phyloP scores from a whole-genome alignment of 768 basidiomycete species.

The Lactarius deliciosus region DNA sequence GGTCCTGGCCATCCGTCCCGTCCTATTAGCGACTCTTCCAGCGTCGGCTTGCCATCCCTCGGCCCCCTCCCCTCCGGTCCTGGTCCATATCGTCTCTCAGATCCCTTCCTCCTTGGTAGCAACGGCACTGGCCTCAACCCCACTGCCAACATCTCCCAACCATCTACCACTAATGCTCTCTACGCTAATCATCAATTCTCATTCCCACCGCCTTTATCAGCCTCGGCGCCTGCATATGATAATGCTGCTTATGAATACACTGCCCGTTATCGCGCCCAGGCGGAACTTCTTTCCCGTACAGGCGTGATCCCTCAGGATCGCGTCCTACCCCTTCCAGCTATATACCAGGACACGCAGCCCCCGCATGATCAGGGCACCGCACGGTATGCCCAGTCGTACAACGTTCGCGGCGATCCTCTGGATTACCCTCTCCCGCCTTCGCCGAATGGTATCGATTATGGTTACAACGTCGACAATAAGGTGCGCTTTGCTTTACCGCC shows the following conservation, averaged over 20 bases:
- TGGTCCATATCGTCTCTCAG: constrained; percentile 25
- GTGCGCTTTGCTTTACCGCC: constrained; percentile 5
- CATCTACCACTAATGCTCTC: neutral
- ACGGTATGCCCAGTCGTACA: constrained; percentile 22
- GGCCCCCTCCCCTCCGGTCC: constrained; percentile 19
- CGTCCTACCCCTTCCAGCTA: constrained; percentile 20
- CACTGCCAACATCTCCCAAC: constrained; percentile 12
- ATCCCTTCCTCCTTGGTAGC: constrained; percentile 21
- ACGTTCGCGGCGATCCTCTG: constrained; percentile 14
- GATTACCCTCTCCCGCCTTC: constrained; percentile 26
- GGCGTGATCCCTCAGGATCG: constrained; percentile 34
- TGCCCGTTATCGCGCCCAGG: constrained; percentile 48
- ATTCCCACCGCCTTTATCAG: constrained; percentile 18
- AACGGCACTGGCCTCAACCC: constrained; percentile 6
- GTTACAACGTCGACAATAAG: constrained; percentile 27
- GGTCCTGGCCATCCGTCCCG: constrained; percentile 63
- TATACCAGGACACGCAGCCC: constrained; percentile 26
- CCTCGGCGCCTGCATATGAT: constrained; percentile 19
- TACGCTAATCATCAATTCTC: constrained; percentile 28
- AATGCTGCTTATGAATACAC: constrained; percentile 40
- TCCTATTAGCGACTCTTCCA: constrained; percentile 16
- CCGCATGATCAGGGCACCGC: constrained; percentile 18
- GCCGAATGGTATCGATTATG: constrained; percentile 22
- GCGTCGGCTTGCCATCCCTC: constrained; percentile 10
- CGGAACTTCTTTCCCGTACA: constrained; percentile 44